Evolutionary conservation across 2,329 filamentous ascomycete species (phyloP).

Genomic region (Remersonia thermophila): DNA sequence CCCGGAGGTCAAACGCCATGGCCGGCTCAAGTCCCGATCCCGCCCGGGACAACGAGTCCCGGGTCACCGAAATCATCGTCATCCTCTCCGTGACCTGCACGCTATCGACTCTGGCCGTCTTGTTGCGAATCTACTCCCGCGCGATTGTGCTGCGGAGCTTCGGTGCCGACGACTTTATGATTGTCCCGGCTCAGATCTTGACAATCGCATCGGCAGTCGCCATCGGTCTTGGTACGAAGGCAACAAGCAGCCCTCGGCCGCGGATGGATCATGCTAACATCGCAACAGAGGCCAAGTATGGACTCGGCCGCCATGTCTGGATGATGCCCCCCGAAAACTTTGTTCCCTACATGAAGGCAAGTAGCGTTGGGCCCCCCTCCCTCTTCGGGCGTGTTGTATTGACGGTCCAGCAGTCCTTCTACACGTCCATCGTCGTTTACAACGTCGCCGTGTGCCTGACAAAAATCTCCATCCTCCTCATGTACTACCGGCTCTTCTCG

Average conservation of each 20-base stretch:
- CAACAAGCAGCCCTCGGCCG: too few relatives aligned
- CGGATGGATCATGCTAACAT: too few relatives aligned
- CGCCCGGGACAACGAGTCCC: constrained; percentile 9
- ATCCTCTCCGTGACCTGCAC: constrained; percentile 9
- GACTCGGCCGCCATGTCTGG: constrained; percentile 12
- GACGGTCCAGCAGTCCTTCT: constrained; percentile 14
- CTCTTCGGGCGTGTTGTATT: too few relatives aligned
- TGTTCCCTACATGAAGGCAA: constrained; percentile 14
- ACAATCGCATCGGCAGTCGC: constrained; percentile 9
- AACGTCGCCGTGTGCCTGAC: constrained; percentile 12
- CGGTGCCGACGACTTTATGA: constrained; percentile 11
- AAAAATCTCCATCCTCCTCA: constrained; percentile 15
- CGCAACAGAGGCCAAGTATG: constrained; percentile 13
- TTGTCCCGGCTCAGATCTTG: constrained; percentile 12
- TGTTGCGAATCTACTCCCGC: constrained; percentile 10
- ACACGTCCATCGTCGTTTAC: constrained; percentile 13
- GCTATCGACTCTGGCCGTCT: constrained; percentile 9
- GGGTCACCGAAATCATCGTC: constrained; percentile 8
- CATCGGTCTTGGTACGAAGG: constrained; percentile 13
- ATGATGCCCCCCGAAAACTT: constrained; percentile 7
- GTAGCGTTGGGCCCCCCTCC: not conserved
- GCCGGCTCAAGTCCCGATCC: constrained; percentile 7
- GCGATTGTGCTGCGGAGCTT: constrained; percentile 11
- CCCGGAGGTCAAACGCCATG: constrained; percentile 5
- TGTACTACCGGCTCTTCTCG: constrained; percentile 12